Conservation (phyloP, 768 basidiomycete species). For the Lactarius sanguifluus region DNA sequence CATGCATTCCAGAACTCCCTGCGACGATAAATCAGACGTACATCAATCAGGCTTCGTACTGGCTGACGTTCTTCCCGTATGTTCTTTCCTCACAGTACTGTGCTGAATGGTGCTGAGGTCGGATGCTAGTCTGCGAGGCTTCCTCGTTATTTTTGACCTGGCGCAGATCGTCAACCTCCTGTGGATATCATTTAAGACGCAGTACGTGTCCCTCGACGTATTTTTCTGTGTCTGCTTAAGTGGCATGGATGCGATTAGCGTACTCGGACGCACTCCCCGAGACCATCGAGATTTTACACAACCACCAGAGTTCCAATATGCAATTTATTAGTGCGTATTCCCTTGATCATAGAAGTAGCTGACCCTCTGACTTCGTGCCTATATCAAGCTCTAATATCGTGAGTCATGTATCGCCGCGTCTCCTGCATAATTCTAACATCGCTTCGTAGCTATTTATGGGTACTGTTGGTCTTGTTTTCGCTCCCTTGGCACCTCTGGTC, state of each 20-base stretch:
- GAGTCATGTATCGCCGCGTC: conserved; percentile 34
- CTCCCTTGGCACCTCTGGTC: conserved; percentile 91
- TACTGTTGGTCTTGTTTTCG: conserved; percentile 93
- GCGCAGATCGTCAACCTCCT: conserved; percentile 93
- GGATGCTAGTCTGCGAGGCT: conserved; percentile 74
- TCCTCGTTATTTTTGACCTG: conserved; percentile 91
- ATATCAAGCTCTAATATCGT: conserved; percentile 54
- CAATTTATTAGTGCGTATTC: conserved; percentile 71
- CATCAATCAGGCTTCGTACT: conserved; percentile 87
- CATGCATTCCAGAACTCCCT: conserved; percentile 57
- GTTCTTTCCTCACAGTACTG: conserved; percentile 34
- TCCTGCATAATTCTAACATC: conserved; percentile 22
- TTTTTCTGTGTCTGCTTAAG: neutral
- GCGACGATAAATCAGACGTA: conserved; percentile 80
- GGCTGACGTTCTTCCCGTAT: conserved; percentile 94
- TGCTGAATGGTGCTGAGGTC: neutral
- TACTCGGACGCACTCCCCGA: conserved; percentile 86
- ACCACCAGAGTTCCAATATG: conserved; percentile 86
- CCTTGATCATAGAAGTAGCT: neutral
- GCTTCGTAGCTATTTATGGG: conserved; percentile 71
- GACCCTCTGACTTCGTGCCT: conserved; percentile 22
- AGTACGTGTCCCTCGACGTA: conserved; percentile 44
- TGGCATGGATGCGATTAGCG: conserved; percentile 39
- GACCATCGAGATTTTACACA: conserved; percentile 90
- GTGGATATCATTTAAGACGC: conserved; percentile 81